phyloP scores from a whole-genome alignment of 208 protist genomes.

The Giardia duodenalis region DNA sequence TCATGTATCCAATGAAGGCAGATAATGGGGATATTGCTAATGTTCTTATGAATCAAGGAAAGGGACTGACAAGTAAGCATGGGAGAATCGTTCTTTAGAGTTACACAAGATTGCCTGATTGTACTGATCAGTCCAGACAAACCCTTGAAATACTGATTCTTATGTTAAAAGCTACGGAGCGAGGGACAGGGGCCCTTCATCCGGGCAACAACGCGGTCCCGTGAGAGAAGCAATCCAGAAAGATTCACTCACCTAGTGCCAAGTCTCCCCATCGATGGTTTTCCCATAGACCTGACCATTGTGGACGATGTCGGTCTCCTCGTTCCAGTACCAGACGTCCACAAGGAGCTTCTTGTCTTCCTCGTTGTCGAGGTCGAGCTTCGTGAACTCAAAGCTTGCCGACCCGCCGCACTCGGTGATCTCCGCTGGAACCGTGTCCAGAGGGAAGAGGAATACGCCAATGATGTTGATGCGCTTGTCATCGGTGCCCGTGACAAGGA shows the following conservation, averaged over 20 bases:
- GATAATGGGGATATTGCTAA: too few species aligned
- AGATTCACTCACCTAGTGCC: background rate
- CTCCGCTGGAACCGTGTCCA: background rate
- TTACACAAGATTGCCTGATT: too few species aligned
- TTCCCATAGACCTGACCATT: background rate
- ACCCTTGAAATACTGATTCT: too few species aligned
- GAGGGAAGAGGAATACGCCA: background rate
- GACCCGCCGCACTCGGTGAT: background rate
- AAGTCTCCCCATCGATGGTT: background rate
- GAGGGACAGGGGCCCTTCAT: too few species aligned
- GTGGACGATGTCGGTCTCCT: conserved; percentile 20
- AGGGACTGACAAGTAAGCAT: too few species aligned
- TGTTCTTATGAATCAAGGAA: too few species aligned
- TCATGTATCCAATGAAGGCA: too few species aligned
- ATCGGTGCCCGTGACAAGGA: background rate
- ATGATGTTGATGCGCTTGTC: background rate
- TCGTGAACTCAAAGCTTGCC: background rate
- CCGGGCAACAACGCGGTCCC: too few species aligned
- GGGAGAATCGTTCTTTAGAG: too few species aligned
- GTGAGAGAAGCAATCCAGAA: too few species aligned
- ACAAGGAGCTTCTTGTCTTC: background rate
- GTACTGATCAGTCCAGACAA: too few species aligned
- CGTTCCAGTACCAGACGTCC: background rate
- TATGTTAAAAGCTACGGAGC: too few species aligned
- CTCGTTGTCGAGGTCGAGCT: background rate